Evolutionary conservation across 129 eudicot genomes (phyloP).

Genomic region (Silybum marianum): DNA sequence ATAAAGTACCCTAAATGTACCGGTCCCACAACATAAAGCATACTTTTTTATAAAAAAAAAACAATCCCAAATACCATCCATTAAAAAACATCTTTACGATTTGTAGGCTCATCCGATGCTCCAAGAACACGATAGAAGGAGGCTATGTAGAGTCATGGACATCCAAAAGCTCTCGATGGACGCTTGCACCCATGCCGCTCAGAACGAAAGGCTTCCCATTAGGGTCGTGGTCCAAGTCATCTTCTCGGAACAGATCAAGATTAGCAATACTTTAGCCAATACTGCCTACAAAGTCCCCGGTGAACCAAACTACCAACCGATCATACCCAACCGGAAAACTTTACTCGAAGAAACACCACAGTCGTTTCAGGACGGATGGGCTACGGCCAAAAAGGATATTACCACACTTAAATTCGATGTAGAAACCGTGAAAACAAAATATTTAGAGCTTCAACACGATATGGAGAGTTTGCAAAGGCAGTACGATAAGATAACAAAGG

Average conservation of each 20-base stretch:
- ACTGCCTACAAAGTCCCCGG: slow-evolving; percentile 47
- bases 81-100: neutral
- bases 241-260: slow-evolving; percentile 84
- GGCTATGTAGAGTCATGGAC: slow-evolving; percentile 86
- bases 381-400: slow-evolving; percentile 80
- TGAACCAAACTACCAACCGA: slow-evolving; percentile 57
- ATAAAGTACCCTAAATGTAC: neutral
- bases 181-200: slow-evolving; percentile 91
- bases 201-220: slow-evolving; percentile 85
- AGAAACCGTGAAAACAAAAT: slow-evolving; percentile 73
- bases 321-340: slow-evolving; percentile 58
- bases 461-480: slow-evolving; percentile 73
- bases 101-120: slow-evolving; percentile 85
- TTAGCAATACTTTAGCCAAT: slow-evolving; percentile 70
- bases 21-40: no score
- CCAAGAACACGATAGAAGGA: slow-evolving; percentile 76
- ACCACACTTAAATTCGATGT: slow-evolving; percentile 80
- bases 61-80: neutral
- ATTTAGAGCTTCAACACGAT: slow-evolving; percentile 76
- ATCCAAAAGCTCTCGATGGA: slow-evolving; percentile 85
- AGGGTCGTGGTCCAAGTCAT: slow-evolving; percentile 81
- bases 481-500: slow-evolving; percentile 60
- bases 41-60: no score
- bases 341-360: slow-evolving; percentile 88
- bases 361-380: slow-evolving; percentile 95